Percentiles rank a stretch among this genome's conserved stretches.
Conservation (phyloP, 768 basidiomycete genomes). For the Suillus subluteus region DNA sequence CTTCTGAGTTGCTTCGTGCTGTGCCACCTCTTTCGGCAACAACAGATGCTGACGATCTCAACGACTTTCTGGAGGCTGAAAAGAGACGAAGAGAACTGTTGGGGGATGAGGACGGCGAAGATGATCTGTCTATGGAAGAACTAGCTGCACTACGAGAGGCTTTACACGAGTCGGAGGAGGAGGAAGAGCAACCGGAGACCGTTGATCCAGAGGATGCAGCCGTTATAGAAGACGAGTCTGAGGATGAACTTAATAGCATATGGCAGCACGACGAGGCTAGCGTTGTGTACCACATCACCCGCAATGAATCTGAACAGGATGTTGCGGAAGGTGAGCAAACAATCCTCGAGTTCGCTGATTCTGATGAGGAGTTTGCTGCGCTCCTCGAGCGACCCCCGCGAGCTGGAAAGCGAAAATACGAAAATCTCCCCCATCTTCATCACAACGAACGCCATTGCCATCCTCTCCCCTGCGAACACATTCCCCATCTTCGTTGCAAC, state of each 20-base stretch:
- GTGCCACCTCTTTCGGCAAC: conserved; percentile 50
- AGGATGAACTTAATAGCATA: conserved; percentile 47
- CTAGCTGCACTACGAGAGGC: conserved; percentile 20
- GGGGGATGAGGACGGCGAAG: conserved; percentile 31
- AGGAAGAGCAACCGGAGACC: conserved; percentile 16
- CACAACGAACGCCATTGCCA: conserved; percentile 8
- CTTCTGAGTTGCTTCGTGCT: conserved; percentile 36
- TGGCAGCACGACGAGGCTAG: conserved; percentile 49
- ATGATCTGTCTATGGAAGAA: conserved; percentile 25
- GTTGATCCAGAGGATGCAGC: conserved; percentile 8
- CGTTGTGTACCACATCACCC: conserved; percentile 35
- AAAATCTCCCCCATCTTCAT: background rate
- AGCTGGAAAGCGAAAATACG: conserved; percentile 27
- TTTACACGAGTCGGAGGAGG: conserved; percentile 17
- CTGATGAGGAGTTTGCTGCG: conserved; percentile 33
- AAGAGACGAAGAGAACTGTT: conserved; percentile 47
- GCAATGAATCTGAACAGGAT: conserved; percentile 23
- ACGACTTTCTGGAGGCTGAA: conserved; percentile 71
- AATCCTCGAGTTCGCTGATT: conserved; percentile 29
- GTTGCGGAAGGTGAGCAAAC: conserved; percentile 21
- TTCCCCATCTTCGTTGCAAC: background rate
- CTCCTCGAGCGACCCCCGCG: conserved; percentile 24
- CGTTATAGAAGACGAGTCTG: conserved; percentile 38
- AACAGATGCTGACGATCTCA: conserved; percentile 63
- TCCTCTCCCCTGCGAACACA: conserved; percentile 12